Evolutionary conservation across 192 early-diverging fungal species (phyloP), one percentile per base, ranked within the genome.

Genomic region (Linnemannia zychae): DNA sequence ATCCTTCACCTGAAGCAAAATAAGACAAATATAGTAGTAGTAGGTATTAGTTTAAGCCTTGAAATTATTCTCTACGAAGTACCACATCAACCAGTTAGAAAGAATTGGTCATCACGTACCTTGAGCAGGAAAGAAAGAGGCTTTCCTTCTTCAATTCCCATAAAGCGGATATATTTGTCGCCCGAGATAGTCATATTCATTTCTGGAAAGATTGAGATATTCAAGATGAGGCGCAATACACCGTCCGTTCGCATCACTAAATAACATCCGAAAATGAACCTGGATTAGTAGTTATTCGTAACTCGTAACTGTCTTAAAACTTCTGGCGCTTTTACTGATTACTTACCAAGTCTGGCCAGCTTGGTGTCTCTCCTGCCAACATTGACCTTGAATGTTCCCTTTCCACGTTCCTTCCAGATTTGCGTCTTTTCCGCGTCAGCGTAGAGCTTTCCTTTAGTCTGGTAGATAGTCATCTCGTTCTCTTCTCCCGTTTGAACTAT

Each of bases 221-320:
- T 85, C 15, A 85, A 65, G 44, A 85, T 85, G 20, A 85, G 70
- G 13, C 83, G 72, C 46, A 85, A 57, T 37, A 75, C 83, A 9
- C 83, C 83, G 37, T 85, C 83, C 4, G 83, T 69, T 46, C 83
- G 68, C 83, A 85, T 85, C 34, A 85, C 83, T 85, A 78, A 0
- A 12, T 47, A 22, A 18, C 0, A 33, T 36, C 22, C 57, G 47
- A n/a, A 18, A 13, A 11, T 68, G 44, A 1, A 57, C 1, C 1
- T 31, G 34, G 13, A 37, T 17, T 44, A 37, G 18, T n/a, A 48
- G 20, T 15, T 5, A 1, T 17, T 22, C 15, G 15, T 7, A 33
- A 66, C 6, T 47, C 16, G 28, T 47, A 47, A 1, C 28, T 11
- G 38, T 44, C 24, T 44, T 28, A 28, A 46, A 71, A 20, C 2